Conservation (phyloP, 2,329 filamentous ascomycete species). For the Leptographium wingfieldii region DNA sequence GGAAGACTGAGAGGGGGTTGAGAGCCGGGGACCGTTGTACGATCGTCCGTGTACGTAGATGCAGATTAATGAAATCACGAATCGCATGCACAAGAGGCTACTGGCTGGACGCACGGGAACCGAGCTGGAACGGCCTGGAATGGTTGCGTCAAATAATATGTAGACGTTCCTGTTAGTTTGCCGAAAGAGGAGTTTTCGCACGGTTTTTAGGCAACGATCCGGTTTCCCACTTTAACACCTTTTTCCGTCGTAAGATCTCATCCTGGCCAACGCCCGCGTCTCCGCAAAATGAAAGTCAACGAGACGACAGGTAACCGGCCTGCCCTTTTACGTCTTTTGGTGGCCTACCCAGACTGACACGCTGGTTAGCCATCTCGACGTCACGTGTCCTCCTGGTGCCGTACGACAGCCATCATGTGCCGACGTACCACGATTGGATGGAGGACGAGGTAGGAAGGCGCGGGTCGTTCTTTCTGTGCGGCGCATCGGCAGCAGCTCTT, state of each 20-base stretch:
- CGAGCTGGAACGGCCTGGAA: not conserved
- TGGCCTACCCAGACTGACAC: not conserved
- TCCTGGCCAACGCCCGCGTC: no score
- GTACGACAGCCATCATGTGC: conserved; percentile 71
- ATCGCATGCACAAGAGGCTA: not conserved
- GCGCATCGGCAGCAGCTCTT: not conserved
- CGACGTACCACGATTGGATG: conserved; percentile 85
- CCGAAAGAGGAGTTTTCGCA: not conserved
- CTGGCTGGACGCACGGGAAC: not conserved
- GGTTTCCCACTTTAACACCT: not conserved
- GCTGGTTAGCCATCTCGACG: conserved; percentile 51
- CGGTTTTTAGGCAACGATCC: not conserved
- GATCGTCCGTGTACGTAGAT: no score
- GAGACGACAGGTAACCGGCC: conserved; percentile 26
- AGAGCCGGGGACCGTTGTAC: not conserved
- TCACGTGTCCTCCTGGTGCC: conserved; percentile 63
- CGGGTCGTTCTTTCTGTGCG: not conserved
- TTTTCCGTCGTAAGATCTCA: not conserved
- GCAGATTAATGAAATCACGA: not conserved
- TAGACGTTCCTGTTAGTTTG: not conserved
- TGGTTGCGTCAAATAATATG: no score
- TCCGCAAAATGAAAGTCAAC: conserved; percentile 10
- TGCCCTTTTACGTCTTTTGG: not conserved
- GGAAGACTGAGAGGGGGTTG: conserved; percentile 19
- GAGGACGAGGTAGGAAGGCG: conserved; percentile 49